Evolutionary conservation across 148 eudicot genomes (phyloP).

Genomic region (Vaccinium darrowii): DNA sequence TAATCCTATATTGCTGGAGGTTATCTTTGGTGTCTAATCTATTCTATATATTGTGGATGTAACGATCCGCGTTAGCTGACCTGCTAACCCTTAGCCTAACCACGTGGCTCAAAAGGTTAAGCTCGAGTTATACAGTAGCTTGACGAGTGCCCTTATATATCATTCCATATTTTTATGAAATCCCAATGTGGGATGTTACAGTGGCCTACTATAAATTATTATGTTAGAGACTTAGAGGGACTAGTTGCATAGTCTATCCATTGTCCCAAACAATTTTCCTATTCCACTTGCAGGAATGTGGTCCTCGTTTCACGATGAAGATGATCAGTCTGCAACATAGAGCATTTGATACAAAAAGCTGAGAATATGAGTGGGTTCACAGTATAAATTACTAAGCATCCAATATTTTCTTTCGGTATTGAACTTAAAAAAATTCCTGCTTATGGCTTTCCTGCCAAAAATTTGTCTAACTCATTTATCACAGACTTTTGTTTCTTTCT

Average conservation of each 20-base stretch:
- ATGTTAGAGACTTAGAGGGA: not conserved
- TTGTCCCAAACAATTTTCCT: not conserved
- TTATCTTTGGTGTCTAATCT: not conserved
- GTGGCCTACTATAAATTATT: not conserved
- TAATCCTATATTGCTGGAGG: not conserved
- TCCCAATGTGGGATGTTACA: no score
- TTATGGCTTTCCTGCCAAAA: not conserved
- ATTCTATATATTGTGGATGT: no score
- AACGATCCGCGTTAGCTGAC: no score
- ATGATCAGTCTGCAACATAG: slow-evolving; percentile 77
- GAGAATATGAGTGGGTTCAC: slow-evolving; percentile 92
- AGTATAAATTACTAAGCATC: slow-evolving; percentile 43
- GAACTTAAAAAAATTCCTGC: not conserved
- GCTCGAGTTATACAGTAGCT: no score
- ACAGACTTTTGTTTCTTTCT: not conserved
- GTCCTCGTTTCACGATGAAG: slow-evolving; percentile 86
- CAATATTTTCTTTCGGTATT: not conserved
- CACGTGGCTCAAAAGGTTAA: no score
- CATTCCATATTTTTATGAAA: no score
- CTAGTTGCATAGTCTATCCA: not conserved
- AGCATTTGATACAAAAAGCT: slow-evolving; percentile 78
- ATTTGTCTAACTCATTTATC: not conserved
- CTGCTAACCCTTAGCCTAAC: no score
- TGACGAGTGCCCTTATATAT: no score
- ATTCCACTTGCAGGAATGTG: slow-evolving; percentile 69